Base-by-base conservation (phyloP, 352 stramenopile genomes). In the Pythium biforme region DNA sequence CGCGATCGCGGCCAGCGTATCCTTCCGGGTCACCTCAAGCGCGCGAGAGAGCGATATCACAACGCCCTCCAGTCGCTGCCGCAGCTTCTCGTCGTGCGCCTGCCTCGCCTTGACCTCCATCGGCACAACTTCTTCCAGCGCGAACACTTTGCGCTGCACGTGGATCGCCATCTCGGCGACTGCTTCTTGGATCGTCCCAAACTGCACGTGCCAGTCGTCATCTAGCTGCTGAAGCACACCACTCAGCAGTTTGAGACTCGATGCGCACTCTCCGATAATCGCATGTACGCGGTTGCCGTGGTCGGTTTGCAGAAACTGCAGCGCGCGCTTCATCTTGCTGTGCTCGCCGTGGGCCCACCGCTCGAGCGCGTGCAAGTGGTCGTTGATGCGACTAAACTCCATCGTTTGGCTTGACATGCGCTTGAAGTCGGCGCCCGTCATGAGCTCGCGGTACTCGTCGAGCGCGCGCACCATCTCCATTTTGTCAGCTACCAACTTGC, bases 101-200 rank as follows among this genome's bases (percentile, higher is more conserved):
- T 90, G 81, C 17, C 81, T 63, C 9, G 81, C 79, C 59, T 77
- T 69, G 25, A 89, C 79, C 29, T 92, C 81, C 51, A 90, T 59
- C 8, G 75, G 79, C 29, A 92, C 58, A 26, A 85, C 74, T 55
- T 85, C 76, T 65, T 92, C 81, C 1, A 92, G 52, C 19, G 75
- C 79, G 40, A 55, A 55, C 2, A 90, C 29, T 43, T 85, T 84
- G 11, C 53, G 63, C 45, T 90, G 80, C 5, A 88, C 55, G 15
- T 31, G 31, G 4, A 61, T 59, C 7, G 78, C 63, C 12, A 79
- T 66, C 7, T 89, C 80, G 0, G 25, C 37, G 5, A 79, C 57
- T 0, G 73, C 73, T 7, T 79, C 68, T 0, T 70, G 48, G 11
- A 86, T 17, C 19, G 76, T 73, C 1, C 62, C 46, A 3, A 80